Conservation (phyloP, 148 eudicot species). For the Rheum nobile region DNA sequence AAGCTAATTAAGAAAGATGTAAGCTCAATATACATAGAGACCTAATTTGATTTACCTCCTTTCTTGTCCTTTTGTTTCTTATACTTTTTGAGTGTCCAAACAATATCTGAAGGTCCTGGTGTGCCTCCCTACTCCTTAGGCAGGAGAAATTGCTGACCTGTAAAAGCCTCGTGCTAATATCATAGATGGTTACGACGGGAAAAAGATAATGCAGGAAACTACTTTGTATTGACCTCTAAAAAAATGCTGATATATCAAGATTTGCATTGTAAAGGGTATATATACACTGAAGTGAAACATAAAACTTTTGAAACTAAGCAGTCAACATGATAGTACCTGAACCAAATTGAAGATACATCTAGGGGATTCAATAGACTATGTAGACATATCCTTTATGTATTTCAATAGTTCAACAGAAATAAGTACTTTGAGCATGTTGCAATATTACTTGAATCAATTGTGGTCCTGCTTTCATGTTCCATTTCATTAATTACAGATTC, state of each 20-base stretch:
- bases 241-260: background rate
- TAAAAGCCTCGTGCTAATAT: background rate
- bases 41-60: background rate
- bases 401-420: background rate
- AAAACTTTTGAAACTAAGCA: background rate
- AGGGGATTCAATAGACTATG: background rate
- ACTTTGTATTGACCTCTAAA: background rate
- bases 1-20: conserved; percentile 59
- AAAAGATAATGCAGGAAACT: background rate
- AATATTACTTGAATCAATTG: background rate
- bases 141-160: background rate
- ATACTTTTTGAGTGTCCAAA: background rate
- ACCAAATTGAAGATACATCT: background rate
- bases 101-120: background rate
- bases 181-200: background rate
- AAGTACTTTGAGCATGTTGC: background rate
- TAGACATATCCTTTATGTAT: background rate
- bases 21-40: background rate
- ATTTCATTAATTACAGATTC: background rate
- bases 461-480: background rate
- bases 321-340: background rate
- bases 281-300: background rate
- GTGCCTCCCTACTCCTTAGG: background rate
- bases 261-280: background rate
- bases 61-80: background rate